Conservation (phyloP, 2,329 filamentous ascomycete species). For the Fusarium piperis region DNA sequence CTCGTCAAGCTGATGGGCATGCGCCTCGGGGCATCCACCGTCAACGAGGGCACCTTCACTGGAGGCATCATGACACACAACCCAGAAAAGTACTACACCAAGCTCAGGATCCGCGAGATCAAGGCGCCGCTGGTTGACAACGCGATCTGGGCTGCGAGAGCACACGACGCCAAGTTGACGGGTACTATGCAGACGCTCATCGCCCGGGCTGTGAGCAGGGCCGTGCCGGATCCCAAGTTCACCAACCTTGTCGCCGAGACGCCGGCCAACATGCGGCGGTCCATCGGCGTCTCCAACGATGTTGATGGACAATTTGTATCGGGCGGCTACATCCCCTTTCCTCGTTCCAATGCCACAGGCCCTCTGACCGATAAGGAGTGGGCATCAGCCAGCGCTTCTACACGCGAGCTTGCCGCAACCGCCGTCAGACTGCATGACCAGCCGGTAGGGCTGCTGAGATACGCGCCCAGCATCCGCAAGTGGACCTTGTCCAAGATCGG, state of each 20-base stretch:
- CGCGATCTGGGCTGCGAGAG: conserved; percentile 12
- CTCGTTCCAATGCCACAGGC: conserved; percentile 1
- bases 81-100: conserved; percentile 14
- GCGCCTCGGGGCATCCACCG: conserved; percentile 10
- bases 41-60: conserved; percentile 34
- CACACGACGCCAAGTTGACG: conserved; percentile 35
- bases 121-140: conserved; percentile 12
- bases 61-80: conserved; percentile 24
- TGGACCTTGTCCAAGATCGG: conserved; percentile 38
- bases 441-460: conserved; percentile 35
- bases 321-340: conserved; percentile 19
- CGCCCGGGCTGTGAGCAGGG: conserved; percentile 32
- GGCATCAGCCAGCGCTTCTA: conserved; percentile 22
- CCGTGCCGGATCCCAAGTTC: conserved; percentile 16
- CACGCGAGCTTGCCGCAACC: conserved; percentile 17
- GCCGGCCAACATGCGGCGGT: conserved; percentile 36
- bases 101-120: conserved; percentile 27
- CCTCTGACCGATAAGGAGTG: conserved; percentile 34
- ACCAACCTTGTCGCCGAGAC: conserved; percentile 40
- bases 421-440: conserved; percentile 28
- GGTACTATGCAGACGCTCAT: conserved; percentile 33
- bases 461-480: conserved; percentile 31
- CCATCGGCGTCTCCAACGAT: conserved; percentile 30
- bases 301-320: conserved; percentile 31
- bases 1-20: conserved; percentile 26